Percentiles rank a stretch among this genome's conserved stretches.
phyloP scores from a whole-genome alignment of 176 grass and related monocot species.

The Elaeis guineensis region DNA sequence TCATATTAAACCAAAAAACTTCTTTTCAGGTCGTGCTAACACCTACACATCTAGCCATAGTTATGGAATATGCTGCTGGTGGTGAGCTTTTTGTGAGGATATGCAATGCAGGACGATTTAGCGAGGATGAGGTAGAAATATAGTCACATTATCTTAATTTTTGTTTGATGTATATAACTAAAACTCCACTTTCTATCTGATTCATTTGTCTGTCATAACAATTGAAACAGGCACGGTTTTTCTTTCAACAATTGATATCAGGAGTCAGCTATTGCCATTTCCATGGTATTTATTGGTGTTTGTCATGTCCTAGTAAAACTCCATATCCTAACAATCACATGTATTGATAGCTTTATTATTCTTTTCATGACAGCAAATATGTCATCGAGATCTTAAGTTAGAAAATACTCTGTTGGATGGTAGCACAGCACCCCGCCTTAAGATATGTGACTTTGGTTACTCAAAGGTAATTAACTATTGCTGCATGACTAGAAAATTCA shows the following conservation, averaged over 20 bases:
- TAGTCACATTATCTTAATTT: background rate
- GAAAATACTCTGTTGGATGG: constrained; percentile 98
- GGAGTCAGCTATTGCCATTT: constrained; percentile 98
- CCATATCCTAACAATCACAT: no score
- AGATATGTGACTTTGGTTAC: constrained; percentile 99
- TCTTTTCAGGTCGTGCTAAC: constrained; percentile 81
- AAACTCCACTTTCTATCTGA: background rate
- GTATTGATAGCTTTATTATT: background rate
- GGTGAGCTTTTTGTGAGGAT: constrained; percentile 93
- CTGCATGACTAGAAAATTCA: no score
- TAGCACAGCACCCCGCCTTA: constrained; percentile 71
- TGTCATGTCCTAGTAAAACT: background rate
- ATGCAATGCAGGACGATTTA: constrained; percentile 82
- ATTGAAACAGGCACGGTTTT: constrained; percentile 65
- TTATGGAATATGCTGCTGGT: constrained; percentile 98
- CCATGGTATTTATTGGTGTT: constrained; percentile 50
- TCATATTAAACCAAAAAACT: constrained; percentile 21
- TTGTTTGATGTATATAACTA: background rate
- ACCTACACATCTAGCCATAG: constrained; percentile 93
- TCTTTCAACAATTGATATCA: constrained; percentile 96
- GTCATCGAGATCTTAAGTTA: constrained; percentile 89
- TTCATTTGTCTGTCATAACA: constrained; percentile 9
- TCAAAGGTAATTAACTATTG: constrained; percentile 53
- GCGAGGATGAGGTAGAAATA: constrained; percentile 78
- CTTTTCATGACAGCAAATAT: constrained; percentile 62